Base-by-base conservation (phyloP, 352 stramenopile species). In the Poterioochromonas sp. region DNA sequence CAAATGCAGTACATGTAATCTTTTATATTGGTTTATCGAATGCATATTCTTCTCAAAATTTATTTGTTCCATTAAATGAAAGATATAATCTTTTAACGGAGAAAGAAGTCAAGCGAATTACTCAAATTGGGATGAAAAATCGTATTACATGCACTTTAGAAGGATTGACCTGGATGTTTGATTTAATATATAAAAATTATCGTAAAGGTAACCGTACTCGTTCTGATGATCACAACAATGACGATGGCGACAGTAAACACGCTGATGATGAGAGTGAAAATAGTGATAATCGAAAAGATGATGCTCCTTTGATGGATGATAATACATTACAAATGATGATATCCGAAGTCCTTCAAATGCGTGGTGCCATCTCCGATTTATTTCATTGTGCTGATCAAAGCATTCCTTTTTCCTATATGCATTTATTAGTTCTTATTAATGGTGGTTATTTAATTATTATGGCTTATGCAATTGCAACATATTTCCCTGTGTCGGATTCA, bases 341-440 rank as follows among this genome's bases (percentile, higher is more conserved):
- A 5, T 29, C 5, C 34, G 58, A 68, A 26, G 12, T 68, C 5
- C 58, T 68, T 32, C 26, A 32, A 11, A 12, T 68, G 58, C 58
- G 58, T 18, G 58, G 58, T 39, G 5, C 5, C n/a, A 68, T 68
- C n/a, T 5, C 5, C 58, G n/a, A 5, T 39, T 26, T 68, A 32
- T 68, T n/a, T 32, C 5, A 68, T 39, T 68, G 8, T 26, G 58
- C 5, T 26, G 58, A 68, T 26, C 58, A 34, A 12, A 5, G 5
- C 58, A 68, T 68, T 26, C 58, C 58, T 26, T 68, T 68, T 26
- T 32, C 26, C 58, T 68, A 68, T 26, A 26, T 68, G 58, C 58
- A 68, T 26, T 15, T 68, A 11, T 5, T 68, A 5, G 5, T 68
- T 26, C 26, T 68, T 5, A 5, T 68, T 5, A 34, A 5, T 26